Evolutionary conservation across 73 alveolate genomes (phyloP).

Genomic region (Paramecium pentaurelia): DNA sequence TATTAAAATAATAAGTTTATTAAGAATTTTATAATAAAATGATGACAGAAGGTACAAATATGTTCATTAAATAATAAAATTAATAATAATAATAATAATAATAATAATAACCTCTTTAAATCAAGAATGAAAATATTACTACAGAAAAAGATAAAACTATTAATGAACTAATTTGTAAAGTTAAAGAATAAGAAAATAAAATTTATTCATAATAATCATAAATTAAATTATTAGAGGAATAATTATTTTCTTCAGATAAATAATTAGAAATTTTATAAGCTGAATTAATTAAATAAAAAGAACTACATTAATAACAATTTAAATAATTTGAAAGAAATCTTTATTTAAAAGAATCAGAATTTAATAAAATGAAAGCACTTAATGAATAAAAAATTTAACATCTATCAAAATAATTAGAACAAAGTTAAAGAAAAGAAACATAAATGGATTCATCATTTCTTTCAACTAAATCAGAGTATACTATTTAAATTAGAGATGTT

Average conservation of each 20-base stretch:
- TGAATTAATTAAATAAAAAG: background rate
- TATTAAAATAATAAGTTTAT: background rate
- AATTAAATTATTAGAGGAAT: constrained; percentile 17
- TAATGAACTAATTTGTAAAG: background rate
- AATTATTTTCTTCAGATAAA: background rate
- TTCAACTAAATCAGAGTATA: constrained; percentile 26
- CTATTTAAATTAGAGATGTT: constrained; percentile 28
- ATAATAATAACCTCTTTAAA: background rate
- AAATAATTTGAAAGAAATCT: constrained; percentile 20
- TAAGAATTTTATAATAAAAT: constrained; percentile 37
- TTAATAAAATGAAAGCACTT: constrained; percentile 8
- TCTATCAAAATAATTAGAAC: background rate
- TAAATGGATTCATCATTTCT: constrained; percentile 41
- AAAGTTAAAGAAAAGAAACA: background rate
- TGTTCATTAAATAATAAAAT: background rate
- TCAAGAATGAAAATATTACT: background rate
- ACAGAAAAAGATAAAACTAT: background rate
- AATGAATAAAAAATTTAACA: constrained; percentile 12
- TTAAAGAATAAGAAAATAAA: constrained; percentile 28
- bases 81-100: background rate
- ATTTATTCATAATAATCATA: background rate
- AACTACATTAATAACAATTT: background rate
- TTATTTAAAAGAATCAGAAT: constrained; percentile 27
- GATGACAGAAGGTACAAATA: constrained; percentile 35
- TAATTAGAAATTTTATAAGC: background rate